Evolutionary conservation across 306 rosid species (phyloP).

Genomic region (Citrullus mucosospermus): DNA sequence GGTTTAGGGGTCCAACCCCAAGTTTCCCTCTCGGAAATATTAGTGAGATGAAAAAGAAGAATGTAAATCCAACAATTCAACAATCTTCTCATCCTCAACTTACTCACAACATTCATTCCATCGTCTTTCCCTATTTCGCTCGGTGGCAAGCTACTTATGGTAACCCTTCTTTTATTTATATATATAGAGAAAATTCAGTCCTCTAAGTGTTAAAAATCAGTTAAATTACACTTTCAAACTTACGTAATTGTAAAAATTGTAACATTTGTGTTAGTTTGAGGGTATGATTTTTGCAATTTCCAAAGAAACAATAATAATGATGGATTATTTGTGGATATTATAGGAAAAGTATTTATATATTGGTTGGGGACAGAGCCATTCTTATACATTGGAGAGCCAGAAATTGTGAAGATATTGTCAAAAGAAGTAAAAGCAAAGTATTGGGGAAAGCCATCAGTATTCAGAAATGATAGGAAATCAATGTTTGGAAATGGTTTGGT

Average conservation of each 20-base stretch:
- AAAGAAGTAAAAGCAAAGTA: constrained; percentile 37
- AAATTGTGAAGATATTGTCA: constrained; percentile 49
- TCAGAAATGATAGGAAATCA: constrained; percentile 47
- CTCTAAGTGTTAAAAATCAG: too few relatives aligned
- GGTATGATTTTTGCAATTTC: too few relatives aligned
- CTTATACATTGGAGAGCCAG: constrained; percentile 59
- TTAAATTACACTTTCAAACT: too few relatives aligned
- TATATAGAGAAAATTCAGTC: too few relatives aligned
- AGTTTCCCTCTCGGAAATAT: constrained; percentile 24
- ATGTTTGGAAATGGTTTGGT: constrained; percentile 74
- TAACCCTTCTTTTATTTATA: neutral
- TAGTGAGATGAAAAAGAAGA: constrained; percentile 40
- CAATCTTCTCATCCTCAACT: constrained; percentile 7
- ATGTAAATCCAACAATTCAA: neutral
- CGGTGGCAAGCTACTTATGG: constrained; percentile 58
- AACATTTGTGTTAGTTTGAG: too few relatives aligned
- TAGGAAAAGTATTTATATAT: constrained; percentile 50
- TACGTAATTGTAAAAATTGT: too few relatives aligned
- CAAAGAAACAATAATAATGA: too few relatives aligned
- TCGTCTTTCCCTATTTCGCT: constrained; percentile 48
- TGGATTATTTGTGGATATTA: too few relatives aligned
- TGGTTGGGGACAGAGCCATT: constrained; percentile 89
- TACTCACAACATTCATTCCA: constrained; percentile 51
- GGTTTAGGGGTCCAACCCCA: constrained; percentile 63
- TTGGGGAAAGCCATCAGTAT: constrained; percentile 79